Base-by-base conservation (phyloP, 345 rosid genomes). In the Arabidopsis suecica region DNA sequence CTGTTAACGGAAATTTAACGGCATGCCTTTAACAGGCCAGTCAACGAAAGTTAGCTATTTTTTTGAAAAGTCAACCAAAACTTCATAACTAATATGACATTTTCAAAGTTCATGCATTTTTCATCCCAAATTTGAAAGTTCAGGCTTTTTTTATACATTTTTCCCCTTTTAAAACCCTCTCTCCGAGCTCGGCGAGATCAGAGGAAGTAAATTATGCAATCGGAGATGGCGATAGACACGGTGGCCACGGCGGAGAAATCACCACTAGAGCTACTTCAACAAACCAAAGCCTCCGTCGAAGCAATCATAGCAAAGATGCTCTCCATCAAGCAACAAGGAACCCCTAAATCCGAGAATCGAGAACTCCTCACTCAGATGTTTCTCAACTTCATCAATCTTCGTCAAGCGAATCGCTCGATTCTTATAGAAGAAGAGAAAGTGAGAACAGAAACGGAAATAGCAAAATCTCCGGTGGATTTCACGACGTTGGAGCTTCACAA, bases 351-450 rank as follows among this genome's bases (percentile, higher is more conserved):
- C 14, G 85, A 86, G 60, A 91, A 88, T 69, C 83, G 87, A 14
- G 96, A 90, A 68, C 87, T 84, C 66, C 83, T 89, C 81, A 86
- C 97, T 42, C 96, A 89, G 65, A 92, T 85, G 87, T 86, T 92
- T 74, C 89, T 95, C 80, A 78, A 87, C 69, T 89, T 95, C 81
- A 85, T 95, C 82, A 73, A 79, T 61, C 92, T 95, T 20, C 97
- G 97, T 36, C 97, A 92, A 96, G 96, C 82, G 42, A 95, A 92
- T 76, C 90, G 97, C 63, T 71, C 77, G 37, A 88, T 95, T 80
- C 80, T 92, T 73, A 71, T 77, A 48, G 92, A 90, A 77, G 97
- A 95, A 81, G 97, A 90, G 61, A 82, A 78, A 50, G 87, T 80
- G 69, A 95, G 88, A 63, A 76, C 84, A 23, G 96, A 89, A 72